These are phyloP conservation scores for Byssothecium circinans DNA, from an alignment of 2,329 filamentous ascomycete species.

Conservation along the genomic window DNA sequence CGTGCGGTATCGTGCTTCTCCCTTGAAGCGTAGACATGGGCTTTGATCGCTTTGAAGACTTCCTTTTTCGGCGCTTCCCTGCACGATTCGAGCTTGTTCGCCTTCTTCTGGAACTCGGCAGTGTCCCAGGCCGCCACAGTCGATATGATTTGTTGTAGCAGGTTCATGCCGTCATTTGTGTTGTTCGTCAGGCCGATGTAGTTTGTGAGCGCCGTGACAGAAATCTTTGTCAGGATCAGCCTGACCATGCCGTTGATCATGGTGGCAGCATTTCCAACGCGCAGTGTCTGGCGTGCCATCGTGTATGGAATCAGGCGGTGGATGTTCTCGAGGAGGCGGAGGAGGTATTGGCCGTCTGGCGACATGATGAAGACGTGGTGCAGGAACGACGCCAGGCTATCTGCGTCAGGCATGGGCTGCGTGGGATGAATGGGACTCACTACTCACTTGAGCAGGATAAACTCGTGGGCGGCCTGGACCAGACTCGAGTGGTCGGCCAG, in stretches of 20 bases:
- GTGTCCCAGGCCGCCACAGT: constrained; percentile 74
- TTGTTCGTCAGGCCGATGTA: constrained; percentile 74
- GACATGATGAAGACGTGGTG: constrained; percentile 74
- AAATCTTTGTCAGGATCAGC: constrained; percentile 75
- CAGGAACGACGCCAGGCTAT: constrained; percentile 70
- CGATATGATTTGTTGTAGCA: constrained; percentile 75
- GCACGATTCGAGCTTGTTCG: constrained; percentile 65
- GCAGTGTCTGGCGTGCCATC: constrained; percentile 71
- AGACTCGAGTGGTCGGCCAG: constrained; percentile 65
- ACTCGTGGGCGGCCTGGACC: constrained; percentile 66
- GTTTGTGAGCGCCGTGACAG: constrained; percentile 72
- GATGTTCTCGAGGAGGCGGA: constrained; percentile 70
- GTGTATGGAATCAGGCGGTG: constrained; percentile 73
- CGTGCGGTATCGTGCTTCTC: constrained; percentile 63
- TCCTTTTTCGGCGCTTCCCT: constrained; percentile 62
- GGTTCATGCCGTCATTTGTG: constrained; percentile 77
- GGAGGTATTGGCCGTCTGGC: constrained; percentile 72
- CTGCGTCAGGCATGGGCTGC: constrained; percentile 3
- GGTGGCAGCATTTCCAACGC: constrained; percentile 75
- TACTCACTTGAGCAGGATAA: constrained; percentile 70
- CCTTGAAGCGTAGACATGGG: constrained; percentile 57
- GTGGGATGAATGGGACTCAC: fast-evolving
- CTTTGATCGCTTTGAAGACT: constrained; percentile 62
- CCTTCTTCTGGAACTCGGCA: constrained; percentile 66
- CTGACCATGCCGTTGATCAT: constrained; percentile 78